Evolutionary conservation across 73 alveolate species (phyloP).

Genomic region (Diophrys sp.): DNA sequence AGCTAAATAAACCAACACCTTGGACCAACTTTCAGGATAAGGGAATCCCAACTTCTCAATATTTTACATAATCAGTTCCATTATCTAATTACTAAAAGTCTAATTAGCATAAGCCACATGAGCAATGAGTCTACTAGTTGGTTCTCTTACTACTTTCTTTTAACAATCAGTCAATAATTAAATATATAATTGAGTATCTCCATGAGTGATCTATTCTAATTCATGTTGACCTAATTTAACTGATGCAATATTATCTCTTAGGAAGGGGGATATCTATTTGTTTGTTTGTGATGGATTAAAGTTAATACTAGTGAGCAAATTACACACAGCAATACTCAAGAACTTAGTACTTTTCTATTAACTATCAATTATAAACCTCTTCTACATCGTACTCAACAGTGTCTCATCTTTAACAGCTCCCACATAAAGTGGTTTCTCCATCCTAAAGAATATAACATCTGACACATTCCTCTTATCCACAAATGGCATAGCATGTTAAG

Average conservation of each 20-base stretch:
- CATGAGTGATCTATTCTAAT: conserved; percentile 13
- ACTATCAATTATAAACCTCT: not conserved
- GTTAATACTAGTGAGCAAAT: conserved; percentile 11
- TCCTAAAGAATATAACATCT: conserved; percentile 19
- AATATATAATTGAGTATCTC: not conserved
- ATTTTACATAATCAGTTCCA: conserved; percentile 7
- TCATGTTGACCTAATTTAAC: not conserved
- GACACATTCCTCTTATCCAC: conserved; percentile 12
- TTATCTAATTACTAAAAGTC: conserved; percentile 14
- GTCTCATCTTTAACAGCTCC: conserved; percentile 23
- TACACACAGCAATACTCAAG: not conserved
- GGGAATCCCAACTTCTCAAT: conserved; percentile 10
- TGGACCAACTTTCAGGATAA: not conserved
- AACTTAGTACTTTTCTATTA: conserved; percentile 13
- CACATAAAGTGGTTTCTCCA: conserved; percentile 24
- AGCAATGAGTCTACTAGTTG: conserved; percentile 40
- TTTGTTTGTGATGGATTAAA: not conserved
- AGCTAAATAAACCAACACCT: no score
- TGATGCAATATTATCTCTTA: conserved; percentile 11
- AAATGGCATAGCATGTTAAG: not conserved
- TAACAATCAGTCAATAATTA: not conserved
- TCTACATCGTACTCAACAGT: not conserved
- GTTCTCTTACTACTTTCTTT: conserved; percentile 31
- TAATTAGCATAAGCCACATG: conserved; percentile 34
- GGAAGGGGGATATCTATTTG: conserved; percentile 24